Base-by-base conservation (phyloP, 768 basidiomycete genomes). In the Serendipita sp. region DNA sequence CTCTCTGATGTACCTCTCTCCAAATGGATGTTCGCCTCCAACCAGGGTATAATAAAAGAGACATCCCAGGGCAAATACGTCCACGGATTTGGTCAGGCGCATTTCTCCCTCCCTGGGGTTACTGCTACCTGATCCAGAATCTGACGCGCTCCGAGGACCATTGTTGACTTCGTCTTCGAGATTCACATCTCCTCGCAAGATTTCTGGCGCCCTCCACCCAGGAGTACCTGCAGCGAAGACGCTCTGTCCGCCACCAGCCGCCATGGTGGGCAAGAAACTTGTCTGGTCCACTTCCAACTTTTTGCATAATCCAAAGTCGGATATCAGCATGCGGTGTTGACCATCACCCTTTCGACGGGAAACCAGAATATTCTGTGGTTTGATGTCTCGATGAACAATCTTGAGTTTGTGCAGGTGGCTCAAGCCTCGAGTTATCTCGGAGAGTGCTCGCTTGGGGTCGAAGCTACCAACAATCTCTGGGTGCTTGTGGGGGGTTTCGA, bases 191-290 rank as follows among this genome's bases (percentile, higher is more conserved):
- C 95, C 95, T 24, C 89, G 78, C 48, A 99, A 74, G 66, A 97
- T 93, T 74, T 99, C 96, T 0, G 96, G 96, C 0, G 96, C 96
- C 3, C 96, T 83, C 91, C 96, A 99, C 0, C 96, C 96, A 22
- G 94, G 86, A 0, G 94, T 95, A 14, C 96, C 96, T 9, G 90
- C 92, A 22, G 82, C 90, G 75, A 89, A 82, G 33, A 86, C 82
- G 4, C 95, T 91, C 69, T 94, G 87, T 22, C 53, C 53, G 9
- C 53, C 53, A 58, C 53, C 53, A 24, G 26, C 53, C 9, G 53
- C 53, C 16, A 84, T 83, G 0, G 95, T 97, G 1, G 94, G 95
- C 66, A 92, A 75, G 72, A 98, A 98, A 69, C 90, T 93, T 60
- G 92, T 94, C 78, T 98, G 94, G 73, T 97, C 96, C 41, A 90